Evolutionary conservation across 2,329 filamentous ascomycete species (phyloP).

Genomic region (Cladobotryum protrusum): DNA sequence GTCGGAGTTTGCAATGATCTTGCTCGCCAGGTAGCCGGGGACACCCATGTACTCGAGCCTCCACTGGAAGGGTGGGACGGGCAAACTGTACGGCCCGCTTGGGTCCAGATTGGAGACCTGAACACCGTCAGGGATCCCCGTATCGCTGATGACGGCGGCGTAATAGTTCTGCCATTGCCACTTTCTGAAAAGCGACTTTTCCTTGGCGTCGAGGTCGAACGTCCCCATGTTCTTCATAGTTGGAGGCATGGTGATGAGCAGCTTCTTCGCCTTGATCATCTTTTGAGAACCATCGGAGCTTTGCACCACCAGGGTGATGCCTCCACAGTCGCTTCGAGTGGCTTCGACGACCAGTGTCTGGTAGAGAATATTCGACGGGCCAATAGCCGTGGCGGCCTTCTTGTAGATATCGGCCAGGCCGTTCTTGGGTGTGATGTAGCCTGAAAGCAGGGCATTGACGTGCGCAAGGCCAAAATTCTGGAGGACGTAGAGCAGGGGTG

Average conservation of each 20-base stretch:
- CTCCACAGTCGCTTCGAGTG: constrained; percentile 15
- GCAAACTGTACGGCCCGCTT: neutral
- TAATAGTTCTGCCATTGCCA: constrained; percentile 29
- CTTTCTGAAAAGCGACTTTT: constrained; percentile 27
- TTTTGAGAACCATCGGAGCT: constrained; percentile 18
- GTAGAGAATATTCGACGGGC: constrained; percentile 21
- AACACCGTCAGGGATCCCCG: constrained; percentile 17
- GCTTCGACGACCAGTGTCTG: constrained; percentile 17
- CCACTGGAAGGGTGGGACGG: constrained; percentile 14
- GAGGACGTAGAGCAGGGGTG: constrained; percentile 35
- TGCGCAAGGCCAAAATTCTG: constrained; percentile 22
- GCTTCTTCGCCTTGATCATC: constrained; percentile 26
- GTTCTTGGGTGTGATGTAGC: constrained; percentile 8
- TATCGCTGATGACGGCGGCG: constrained; percentile 24
- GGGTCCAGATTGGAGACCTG: constrained; percentile 15
- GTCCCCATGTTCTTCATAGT: constrained; percentile 24
- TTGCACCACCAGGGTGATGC: constrained; percentile 21
- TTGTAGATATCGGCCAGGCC: constrained; percentile 19
- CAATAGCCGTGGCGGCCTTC: constrained; percentile 21
- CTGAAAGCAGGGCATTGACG: constrained; percentile 4
- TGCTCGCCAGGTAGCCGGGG: constrained; percentile 7
- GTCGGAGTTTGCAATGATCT: constrained; percentile 9
- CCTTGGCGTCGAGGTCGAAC: constrained; percentile 26
- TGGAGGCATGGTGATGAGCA: constrained; percentile 33
- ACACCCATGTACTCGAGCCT: constrained; percentile 6